Evolutionary conservation across 2,329 filamentous ascomycete genomes (phyloP), one percentile per base, ranked within the genome.

Genomic region (Biscogniauxia marginata): DNA sequence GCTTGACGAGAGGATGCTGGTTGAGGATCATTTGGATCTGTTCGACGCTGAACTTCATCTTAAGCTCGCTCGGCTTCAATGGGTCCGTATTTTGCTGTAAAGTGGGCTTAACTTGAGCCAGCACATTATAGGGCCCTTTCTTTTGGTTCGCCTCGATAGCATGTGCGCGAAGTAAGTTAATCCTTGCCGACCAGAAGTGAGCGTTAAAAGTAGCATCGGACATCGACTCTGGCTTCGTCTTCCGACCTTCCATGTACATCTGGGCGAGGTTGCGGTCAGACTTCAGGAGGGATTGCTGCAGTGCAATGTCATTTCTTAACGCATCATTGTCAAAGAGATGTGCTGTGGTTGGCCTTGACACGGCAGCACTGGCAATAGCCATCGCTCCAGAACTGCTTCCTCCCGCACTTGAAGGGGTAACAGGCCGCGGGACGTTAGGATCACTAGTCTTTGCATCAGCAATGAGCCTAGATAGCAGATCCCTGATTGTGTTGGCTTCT

Each of bases 111-210:
- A 98, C 86, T 18, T 90, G 89, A 0, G 95, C 93, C 18, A 99
- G 79, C 6, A 98, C 93, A 65, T 99, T 98, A 75, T 97, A 97
- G 3, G 91, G 86, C 5, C 93, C 95, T 63, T 90, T 88, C 65
- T 87, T 89, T 76, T 99, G 96, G 57, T 85, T 86, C 54, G 84
- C 86, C 73, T 98, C 92, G 47, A 96, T 95, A 1, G 92, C 93
- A 75, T 97, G 90, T 0, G 93, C 89, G 11, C 95, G 89, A 24
- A 99, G 81, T 25, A 97, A 78, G 70, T 91, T 91, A 48, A 93
- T 84, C 47, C 96, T 84, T 1, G 91, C 91, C 1, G 91, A 91
- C 95, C 95, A 99, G 75, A 99, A 99, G 71, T 97, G 93, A 1
- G 86, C 80, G 64, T 93, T 92, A 72, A 98, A 96, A 46, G 92